Evolutionary conservation across 208 protist genomes (phyloP), one percentile per base, ranked within the genome.

Genomic region (Polymyxa betae): DNA sequence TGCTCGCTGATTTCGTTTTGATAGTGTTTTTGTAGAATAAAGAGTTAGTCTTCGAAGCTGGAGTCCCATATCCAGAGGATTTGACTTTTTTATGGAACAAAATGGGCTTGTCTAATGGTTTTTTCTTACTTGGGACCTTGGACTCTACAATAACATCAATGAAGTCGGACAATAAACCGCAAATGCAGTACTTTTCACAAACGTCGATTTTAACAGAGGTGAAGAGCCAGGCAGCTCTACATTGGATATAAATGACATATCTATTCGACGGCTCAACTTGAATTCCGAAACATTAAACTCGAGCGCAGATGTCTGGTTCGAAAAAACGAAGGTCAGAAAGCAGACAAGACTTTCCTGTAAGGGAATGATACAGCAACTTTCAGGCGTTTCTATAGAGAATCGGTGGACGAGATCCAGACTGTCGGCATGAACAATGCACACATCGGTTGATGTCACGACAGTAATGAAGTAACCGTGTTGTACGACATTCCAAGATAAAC

Each of bases 131-230:
- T 5, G n/a, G 5, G 72, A 5, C 10, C n/a, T 82, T 82, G 5
- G 40, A 5, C n/a, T 43, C 72, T 82, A n/a, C 5, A 35, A 82
- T 82, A 20, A 20, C n/a, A 82, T 5, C 16, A 35, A 43, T 82
- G n/a, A 5, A 35, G 35, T 45, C 40, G 72, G 16, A 43, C 5
- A 82, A 35, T 20, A 82, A 45, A 43, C n/a, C 16, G 5, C 40
- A 20, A 35, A 35, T 40, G 10, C 16, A 20, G n/a, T 82, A 82
- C 72, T 35, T 35, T 5, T 38, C 12, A n/a, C 16, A 35, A 82
- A 82, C n/a, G 72, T 82, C 12, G n/a, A 35, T 5, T 82, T 82
- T 5, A 35, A 40, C 72, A 82, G 35, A 82, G 72, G 72, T 20
- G 72, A 82, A 45, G 5, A 5, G 16, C 35, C 72, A 40, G 72